Conservation (phyloP, 306 rosid species). For the Medicago truncatula region DNA sequence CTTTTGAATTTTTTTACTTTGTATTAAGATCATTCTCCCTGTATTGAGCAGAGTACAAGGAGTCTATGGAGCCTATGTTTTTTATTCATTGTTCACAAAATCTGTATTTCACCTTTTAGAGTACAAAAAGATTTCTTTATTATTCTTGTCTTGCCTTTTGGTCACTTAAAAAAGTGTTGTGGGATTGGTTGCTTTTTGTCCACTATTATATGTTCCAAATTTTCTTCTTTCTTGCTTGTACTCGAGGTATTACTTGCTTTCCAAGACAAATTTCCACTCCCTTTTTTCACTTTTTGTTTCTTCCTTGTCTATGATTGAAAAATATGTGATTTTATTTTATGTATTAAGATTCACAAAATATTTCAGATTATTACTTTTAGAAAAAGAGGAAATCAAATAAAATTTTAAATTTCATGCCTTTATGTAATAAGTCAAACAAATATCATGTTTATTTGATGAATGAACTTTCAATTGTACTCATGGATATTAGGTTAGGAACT, state of each 20-base stretch:
- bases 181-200: conserved; percentile 31
- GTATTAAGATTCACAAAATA: neutral
- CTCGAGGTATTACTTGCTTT: conserved; percentile 26
- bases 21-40: neutral
- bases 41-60: neutral
- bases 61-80: neutral
- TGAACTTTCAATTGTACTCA: neutral
- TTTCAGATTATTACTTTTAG: neutral
- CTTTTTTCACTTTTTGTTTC: neutral
- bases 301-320: neutral
- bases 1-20: neutral
- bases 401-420: neutral
- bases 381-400: neutral
- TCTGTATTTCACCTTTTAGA: neutral
- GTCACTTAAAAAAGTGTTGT: conserved; percentile 18
- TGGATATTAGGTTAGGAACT: no score
- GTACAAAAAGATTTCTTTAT: conserved; percentile 4
- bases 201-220: neutral
- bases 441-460: neutral
- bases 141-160: conserved; percentile 42
- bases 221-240: conserved; percentile 31
- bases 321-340: neutral
- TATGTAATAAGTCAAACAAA: neutral
- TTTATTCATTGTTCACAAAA: conserved; percentile 7
- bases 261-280: conserved; percentile 2